These are phyloP conservation scores for Tuber magnatum DNA, from an alignment of 495 filamentous ascomycete species.

Conservation along the genomic window DNA sequence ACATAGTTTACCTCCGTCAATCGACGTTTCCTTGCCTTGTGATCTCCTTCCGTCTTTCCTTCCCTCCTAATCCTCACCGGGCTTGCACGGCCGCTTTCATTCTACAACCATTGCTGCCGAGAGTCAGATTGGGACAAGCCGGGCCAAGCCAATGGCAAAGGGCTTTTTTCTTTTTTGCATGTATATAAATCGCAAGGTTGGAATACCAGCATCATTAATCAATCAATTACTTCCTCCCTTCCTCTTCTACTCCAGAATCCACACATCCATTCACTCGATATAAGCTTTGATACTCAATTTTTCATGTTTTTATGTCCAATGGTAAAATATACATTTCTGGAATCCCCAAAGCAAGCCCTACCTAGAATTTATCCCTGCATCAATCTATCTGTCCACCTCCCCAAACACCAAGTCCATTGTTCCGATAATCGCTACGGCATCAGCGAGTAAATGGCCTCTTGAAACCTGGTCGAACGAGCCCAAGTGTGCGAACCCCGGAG, in stretches of 20 bases:
- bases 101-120: background rate
- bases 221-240: background rate
- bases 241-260: background rate
- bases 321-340: background rate
- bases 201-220: constrained; percentile 1
- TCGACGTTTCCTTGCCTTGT: background rate
- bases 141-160: background rate
- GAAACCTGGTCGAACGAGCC: constrained; percentile 87
- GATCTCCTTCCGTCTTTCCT: background rate
- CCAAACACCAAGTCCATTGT: constrained; percentile 84
- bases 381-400: constrained; percentile 58
- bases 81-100: background rate
- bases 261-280: background rate
- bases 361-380: constrained; percentile 11
- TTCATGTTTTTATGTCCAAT: background rate
- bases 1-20: background rate
- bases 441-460: constrained; percentile 86
- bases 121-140: background rate
- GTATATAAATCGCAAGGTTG: background rate
- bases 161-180: background rate
- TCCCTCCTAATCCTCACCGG: background rate
- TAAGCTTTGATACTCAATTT: background rate
- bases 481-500: constrained; percentile 94
- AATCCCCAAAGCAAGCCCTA: background rate
- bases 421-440: constrained; percentile 94